Conservation (phyloP, 2,329 filamentous ascomycete genomes). For the Fusarium tupiense region DNA sequence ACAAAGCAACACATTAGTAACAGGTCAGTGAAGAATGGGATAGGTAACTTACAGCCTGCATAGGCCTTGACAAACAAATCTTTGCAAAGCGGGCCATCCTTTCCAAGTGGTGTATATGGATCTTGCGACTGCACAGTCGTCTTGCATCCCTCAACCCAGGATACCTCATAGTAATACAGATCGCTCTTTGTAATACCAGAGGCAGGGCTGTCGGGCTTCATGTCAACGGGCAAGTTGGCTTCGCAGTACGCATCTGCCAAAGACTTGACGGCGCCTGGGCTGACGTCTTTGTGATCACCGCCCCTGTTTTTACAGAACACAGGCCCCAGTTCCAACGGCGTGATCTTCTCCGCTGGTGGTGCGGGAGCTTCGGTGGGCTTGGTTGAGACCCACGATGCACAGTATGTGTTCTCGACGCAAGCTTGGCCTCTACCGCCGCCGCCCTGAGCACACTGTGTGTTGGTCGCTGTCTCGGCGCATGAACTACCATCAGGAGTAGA, state of each 20-base stretch:
- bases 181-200: neutral
- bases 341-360: neutral
- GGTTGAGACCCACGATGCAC: neutral
- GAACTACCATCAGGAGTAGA: neutral
- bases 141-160: neutral
- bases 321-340: neutral
- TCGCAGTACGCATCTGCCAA: neutral
- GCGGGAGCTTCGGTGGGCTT: neutral
- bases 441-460: neutral
- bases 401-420: constrained; percentile 6
- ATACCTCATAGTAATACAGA: neutral
- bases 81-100: neutral
- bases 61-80: neutral
- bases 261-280: neutral
- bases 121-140: neutral
- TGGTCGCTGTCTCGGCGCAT: neutral
- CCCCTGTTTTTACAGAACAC: neutral
- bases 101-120: neutral
- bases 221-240: neutral
- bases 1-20: no score
- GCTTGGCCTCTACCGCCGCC: neutral
- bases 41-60: neutral
- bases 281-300: neutral
- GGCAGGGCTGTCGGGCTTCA: neutral
- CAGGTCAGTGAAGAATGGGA: no score